phyloP scores from a whole-genome alignment of 305 asterid species.

The Fraxinus ornus region DNA sequence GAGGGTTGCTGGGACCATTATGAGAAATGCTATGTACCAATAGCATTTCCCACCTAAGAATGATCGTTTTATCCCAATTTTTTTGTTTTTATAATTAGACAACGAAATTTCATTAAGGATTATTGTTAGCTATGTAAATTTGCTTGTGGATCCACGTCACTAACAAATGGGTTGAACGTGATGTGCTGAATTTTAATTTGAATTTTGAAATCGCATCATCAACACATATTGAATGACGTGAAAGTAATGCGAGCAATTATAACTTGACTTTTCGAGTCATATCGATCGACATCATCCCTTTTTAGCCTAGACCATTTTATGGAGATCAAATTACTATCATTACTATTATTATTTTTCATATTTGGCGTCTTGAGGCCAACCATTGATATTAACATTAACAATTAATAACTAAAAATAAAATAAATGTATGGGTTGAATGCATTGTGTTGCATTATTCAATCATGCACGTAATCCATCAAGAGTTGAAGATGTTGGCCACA shows the following conservation, averaged over 20 bases:
- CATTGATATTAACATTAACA: not conserved
- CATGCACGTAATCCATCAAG: not conserved
- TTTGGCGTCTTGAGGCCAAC: not conserved
- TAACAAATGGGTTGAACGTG: not conserved
- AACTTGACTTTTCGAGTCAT: not conserved
- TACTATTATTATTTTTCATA: not conserved
- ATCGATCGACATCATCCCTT: not conserved
- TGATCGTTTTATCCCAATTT: not conserved
- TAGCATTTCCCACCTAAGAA: too few relatives aligned
- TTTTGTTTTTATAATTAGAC: not conserved
- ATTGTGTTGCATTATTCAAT: not conserved
- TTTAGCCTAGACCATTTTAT: not conserved
- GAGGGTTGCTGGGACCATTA: too few relatives aligned
- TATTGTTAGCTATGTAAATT: not conserved
- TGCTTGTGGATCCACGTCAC: not conserved
- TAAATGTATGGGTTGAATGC: not conserved
- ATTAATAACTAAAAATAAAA: not conserved
- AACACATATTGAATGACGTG: not conserved
- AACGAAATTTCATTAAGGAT: not conserved
- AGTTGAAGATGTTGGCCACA: not conserved
- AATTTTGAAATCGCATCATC: not conserved
- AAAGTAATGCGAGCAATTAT: not conserved
- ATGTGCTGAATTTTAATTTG: not conserved
- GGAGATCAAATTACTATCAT: not conserved
- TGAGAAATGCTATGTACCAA: too few relatives aligned